Evolutionary conservation across 208 protist genomes (phyloP), one percentile per base, ranked within the genome.

Genomic region (Wallacemonas sp.): DNA sequence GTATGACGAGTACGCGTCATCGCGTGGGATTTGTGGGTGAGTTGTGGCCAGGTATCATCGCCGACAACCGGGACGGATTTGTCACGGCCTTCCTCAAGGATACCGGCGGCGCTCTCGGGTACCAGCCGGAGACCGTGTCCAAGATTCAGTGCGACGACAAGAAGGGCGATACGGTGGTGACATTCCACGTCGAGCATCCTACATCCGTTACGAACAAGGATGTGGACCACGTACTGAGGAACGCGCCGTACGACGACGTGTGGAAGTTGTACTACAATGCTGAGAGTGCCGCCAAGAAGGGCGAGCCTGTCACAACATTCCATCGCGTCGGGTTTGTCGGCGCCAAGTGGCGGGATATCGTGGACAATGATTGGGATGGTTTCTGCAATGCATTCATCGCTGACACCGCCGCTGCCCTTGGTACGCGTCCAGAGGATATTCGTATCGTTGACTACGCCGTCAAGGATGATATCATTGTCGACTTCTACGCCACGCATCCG

Each of bases 261-360:
- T 91, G 85, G 85, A 55, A 44, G 34, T 62, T 91, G 15, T 88
- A 91, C 70, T 84, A 86, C 69, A 54, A 70, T 17, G 21, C 45
- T 22, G 39, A 42, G 0, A 34, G 28, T 2, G 39, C 39, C 36
- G 31, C 28, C 45, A 36, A 45, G 28, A 9, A 15, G 8, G 38
- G 44, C 27, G 54, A 62, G n/a, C 61, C 45, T 5, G 53, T 55
- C 6, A 84, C 70, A 8, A 86, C 81, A 5, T 86, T 86, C 56
- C 85, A 91, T 36, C 85, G 85, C 38, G 75, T 91, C 1, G 85
- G 85, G 21, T 91, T 91, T 55, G 76, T 88, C 2, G 85, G 85
- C 21, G 61, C 69, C 28, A 76, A 86, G 45, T 88, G 85, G 85
- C 36, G 63, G 8, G 38, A 66, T 0, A 59, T 85, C n/a, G 44